phyloP scores from a whole-genome alignment of 352 stramenopile species.

The Pythium guiyangense region DNA sequence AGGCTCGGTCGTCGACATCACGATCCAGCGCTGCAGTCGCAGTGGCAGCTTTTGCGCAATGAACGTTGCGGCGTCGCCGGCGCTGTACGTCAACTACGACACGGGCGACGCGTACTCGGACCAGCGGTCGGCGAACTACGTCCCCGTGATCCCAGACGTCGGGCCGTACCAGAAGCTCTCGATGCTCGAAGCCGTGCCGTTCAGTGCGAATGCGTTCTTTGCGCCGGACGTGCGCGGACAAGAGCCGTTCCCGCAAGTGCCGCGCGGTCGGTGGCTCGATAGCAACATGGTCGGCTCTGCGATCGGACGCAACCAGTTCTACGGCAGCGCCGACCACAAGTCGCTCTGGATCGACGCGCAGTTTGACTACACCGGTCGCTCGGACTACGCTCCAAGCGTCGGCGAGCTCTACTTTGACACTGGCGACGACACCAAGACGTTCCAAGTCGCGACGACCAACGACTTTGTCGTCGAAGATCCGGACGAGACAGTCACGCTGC shows the following conservation, averaged over 20 bases:
- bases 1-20: conserved; percentile 71
- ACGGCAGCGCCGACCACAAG: conserved; percentile 78
- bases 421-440: conserved; percentile 40
- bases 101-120: conserved; percentile 74
- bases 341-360: conserved; percentile 71
- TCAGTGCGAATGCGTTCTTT: conserved; percentile 39
- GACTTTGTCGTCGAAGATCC: conserved; percentile 90
- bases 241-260: conserved; percentile 73
- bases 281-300: conserved; percentile 77
- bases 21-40: conserved; percentile 59
- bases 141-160: conserved; percentile 31
- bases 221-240: conserved; percentile 51
- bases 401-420: conserved; percentile 65
- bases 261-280: conserved; percentile 48
- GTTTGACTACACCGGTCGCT: conserved; percentile 91
- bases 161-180: conserved; percentile 61
- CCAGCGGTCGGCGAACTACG: conserved; percentile 40
- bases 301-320: conserved; percentile 87
- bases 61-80: conserved; percentile 36
- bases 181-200: conserved; percentile 51
- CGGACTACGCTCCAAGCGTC: conserved; percentile 86
- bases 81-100: conserved; percentile 66
- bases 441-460: conserved; percentile 83
- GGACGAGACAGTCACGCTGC: conserved; percentile 88
- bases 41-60: conserved; percentile 54